Conservation (phyloP, 2,329 filamentous ascomycete genomes). For the Aspergillus sp. region DNA sequence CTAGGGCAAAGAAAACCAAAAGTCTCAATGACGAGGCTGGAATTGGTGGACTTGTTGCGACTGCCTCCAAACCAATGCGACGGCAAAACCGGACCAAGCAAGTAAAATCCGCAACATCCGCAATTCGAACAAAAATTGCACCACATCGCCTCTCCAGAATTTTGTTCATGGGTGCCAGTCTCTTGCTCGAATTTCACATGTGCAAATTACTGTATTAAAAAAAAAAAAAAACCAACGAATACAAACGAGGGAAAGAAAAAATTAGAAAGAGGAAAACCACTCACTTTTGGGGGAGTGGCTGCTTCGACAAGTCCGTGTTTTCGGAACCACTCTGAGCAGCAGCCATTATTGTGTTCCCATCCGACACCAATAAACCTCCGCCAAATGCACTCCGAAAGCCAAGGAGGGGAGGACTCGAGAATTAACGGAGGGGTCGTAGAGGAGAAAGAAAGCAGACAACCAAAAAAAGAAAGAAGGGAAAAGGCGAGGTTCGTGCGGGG, state of each 20-base stretch:
- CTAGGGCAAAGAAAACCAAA: not conserved
- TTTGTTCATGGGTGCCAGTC: not conserved
- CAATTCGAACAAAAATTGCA: not conserved
- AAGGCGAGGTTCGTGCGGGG: conserved; percentile 13
- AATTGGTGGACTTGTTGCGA: conserved; percentile 2
- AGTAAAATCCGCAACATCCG: not conserved
- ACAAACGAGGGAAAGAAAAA: not conserved
- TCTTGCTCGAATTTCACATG: not conserved
- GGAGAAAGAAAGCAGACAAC: conserved; percentile 7
- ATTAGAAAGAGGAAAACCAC: conserved; percentile 25
- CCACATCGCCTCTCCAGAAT: not conserved
- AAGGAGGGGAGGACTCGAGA: conserved; percentile 4
- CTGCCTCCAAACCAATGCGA: conserved; percentile 13
- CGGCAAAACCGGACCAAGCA: not conserved
- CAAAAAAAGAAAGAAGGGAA: not conserved
- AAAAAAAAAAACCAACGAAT: no score
- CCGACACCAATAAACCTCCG: conserved; percentile 24
- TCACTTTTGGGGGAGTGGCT: conserved; percentile 60
- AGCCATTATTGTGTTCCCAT: conserved; percentile 45
- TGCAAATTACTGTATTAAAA: not conserved
- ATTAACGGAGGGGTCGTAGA: not conserved
- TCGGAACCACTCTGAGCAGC: conserved; percentile 49
- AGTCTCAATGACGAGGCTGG: conserved; percentile 2
- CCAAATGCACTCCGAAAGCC: conserved; percentile 9
- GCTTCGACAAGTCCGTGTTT: conserved; percentile 59